phyloP scores from a whole-genome alignment of 768 basidiomycete genomes.

The Mycena belliarum region DNA sequence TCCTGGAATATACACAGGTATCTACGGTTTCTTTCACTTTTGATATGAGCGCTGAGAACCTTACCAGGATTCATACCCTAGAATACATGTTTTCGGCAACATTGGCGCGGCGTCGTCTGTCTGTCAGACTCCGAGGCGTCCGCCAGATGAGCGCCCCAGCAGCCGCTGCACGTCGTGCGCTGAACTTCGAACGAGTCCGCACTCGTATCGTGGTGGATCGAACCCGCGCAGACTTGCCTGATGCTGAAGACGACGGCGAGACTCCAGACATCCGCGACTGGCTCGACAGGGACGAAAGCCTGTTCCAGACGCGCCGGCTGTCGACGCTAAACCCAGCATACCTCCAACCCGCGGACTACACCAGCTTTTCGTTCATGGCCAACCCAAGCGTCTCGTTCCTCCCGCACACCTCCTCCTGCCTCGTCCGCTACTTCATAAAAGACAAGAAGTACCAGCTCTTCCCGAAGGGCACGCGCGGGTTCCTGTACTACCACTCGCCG shows the following conservation, averaged over 20 bases:
- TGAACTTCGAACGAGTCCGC: neutral
- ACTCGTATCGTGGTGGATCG: neutral
- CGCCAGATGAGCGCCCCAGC: neutral
- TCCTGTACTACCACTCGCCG: conserved; percentile 5
- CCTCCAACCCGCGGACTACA: conserved; percentile 1
- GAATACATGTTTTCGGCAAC: neutral
- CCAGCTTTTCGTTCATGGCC: neutral
- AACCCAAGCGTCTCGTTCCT: neutral
- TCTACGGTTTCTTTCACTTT: too few relatives aligned
- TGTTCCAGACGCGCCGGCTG: neutral
- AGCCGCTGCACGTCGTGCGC: neutral
- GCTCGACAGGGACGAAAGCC: neutral
- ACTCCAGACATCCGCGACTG: neutral
- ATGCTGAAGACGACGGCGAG: neutral
- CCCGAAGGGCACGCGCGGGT: conserved; percentile 3
- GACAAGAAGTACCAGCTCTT: neutral
- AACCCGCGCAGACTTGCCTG: neutral
- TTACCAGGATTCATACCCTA: too few relatives aligned
- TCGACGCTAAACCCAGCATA: conserved; percentile 4
- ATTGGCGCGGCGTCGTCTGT: neutral
- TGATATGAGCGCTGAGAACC: too few relatives aligned
- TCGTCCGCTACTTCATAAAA: neutral
- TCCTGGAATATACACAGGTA: too few relatives aligned
- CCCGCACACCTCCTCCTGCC: neutral
- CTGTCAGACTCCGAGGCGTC: neutral